Conservation (phyloP, 2,329 filamentous ascomycete species). For the Fusarium pilosicola region DNA sequence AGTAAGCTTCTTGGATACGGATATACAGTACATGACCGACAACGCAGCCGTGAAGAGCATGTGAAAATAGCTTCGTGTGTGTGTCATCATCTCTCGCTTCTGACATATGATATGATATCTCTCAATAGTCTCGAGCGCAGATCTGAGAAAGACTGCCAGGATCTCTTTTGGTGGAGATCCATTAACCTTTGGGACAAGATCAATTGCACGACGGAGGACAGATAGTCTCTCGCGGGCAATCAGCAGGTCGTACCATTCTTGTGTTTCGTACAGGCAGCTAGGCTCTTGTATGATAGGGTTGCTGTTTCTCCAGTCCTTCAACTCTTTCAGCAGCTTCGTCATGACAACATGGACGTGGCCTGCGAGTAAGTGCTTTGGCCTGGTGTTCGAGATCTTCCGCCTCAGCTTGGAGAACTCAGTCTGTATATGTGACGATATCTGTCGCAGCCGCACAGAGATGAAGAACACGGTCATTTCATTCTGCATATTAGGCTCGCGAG, state of each 20-base stretch:
- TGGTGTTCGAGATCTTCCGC: background rate
- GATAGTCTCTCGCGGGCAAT: slow-evolving; percentile 53
- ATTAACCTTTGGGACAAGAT: slow-evolving; percentile 50
- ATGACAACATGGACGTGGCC: slow-evolving; percentile 43
- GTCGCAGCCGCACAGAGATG: slow-evolving; percentile 50
- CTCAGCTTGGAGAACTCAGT: slow-evolving; percentile 39
- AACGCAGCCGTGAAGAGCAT: slow-evolving; percentile 58
- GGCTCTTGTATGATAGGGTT: slow-evolving; percentile 49
- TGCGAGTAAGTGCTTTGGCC: slow-evolving; percentile 1
- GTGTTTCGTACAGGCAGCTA: slow-evolving; percentile 53
- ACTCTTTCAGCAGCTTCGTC: slow-evolving; percentile 46
- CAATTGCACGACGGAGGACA: slow-evolving; percentile 54
- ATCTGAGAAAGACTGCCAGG: slow-evolving; percentile 47
- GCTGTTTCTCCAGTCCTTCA: slow-evolving; percentile 49
- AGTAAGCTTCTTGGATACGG: slow-evolving; percentile 16
- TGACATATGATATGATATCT: slow-evolving; percentile 52
- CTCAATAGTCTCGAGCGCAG: slow-evolving; percentile 51
- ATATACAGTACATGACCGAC: slow-evolving; percentile 48
- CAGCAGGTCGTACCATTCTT: slow-evolving; percentile 58
- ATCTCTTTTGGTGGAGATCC: slow-evolving; percentile 48
- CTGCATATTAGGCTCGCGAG: background rate
- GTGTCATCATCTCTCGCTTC: slow-evolving; percentile 49
- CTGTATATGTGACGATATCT: slow-evolving; percentile 54
- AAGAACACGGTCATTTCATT: slow-evolving; percentile 48
- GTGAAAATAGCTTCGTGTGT: slow-evolving; percentile 60